phyloP scores from a whole-genome alignment of 352 stramenopile species.

The Pythium grandisporangium region DNA sequence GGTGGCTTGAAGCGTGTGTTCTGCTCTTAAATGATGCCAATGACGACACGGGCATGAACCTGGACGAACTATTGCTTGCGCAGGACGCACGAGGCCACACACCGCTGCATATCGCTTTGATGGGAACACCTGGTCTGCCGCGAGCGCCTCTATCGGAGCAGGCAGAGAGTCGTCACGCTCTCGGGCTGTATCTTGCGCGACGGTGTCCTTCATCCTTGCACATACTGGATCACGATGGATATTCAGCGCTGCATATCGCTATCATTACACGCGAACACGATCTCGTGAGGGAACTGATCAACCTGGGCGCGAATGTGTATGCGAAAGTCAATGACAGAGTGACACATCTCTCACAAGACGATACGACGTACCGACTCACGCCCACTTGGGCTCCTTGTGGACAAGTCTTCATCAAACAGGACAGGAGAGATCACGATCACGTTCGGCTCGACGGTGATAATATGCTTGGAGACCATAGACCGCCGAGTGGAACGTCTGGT shows the following conservation, averaged over 20 bases:
- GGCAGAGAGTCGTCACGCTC: not conserved
- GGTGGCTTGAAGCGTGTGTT: constrained; percentile 29
- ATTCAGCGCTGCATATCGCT: constrained; percentile 36
- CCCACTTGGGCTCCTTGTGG: constrained; percentile 37
- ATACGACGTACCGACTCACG: not conserved
- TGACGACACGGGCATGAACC: not conserved
- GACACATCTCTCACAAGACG: too few species aligned
- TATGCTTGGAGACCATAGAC: too few species aligned
- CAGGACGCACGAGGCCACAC: constrained; percentile 35
- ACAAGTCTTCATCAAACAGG: constrained; percentile 9
- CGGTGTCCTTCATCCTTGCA: constrained; percentile 24
- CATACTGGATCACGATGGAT: constrained; percentile 24
- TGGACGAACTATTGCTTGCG: constrained; percentile 18
- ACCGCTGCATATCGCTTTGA: constrained; percentile 15
- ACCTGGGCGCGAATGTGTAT: constrained; percentile 24
- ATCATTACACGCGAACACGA: constrained; percentile 19
- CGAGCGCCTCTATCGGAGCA: too few species aligned
- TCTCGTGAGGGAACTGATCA: constrained; percentile 31
- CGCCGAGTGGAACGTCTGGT: too few species aligned
- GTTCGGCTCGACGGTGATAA: too few species aligned
- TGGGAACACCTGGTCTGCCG: too few species aligned
- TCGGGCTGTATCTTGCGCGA: constrained; percentile 18
- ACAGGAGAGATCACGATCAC: too few species aligned
- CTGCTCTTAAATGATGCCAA: constrained; percentile 19
- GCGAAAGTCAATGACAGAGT: too few species aligned